Conservation (phyloP, 108 stramenopile genomes). For the Skeletonema potamos region DNA sequence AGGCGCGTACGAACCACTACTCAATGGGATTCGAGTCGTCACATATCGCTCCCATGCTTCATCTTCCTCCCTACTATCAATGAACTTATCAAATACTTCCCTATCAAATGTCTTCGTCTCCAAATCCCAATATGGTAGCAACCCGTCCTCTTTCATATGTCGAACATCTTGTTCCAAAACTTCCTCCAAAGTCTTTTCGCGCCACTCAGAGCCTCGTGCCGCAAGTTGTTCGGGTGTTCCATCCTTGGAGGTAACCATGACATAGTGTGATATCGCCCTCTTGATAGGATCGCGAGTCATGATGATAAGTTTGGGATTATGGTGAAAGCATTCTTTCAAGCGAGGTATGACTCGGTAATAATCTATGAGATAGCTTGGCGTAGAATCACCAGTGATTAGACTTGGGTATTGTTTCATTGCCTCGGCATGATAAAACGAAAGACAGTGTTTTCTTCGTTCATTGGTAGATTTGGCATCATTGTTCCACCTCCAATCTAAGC, state of each 20-base stretch:
- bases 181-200: conserved; percentile 76
- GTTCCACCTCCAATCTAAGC: conserved; percentile 96
- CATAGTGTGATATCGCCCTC: conserved; percentile 91
- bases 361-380: conserved; percentile 92
- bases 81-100: conserved; percentile 50
- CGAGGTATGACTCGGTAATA: conserved; percentile 91
- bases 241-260: conserved; percentile 87
- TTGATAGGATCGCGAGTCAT: conserved; percentile 94
- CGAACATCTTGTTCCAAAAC: conserved; percentile 80
- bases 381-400: conserved; percentile 93
- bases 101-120: conserved; percentile 54
- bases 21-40: conserved; percentile 65
- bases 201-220: conserved; percentile 79
- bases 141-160: conserved; percentile 67
- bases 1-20: conserved; percentile 88
- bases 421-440: conserved; percentile 79
- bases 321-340: conserved; percentile 61
- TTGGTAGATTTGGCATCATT: conserved; percentile 42
- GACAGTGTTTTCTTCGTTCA: conserved; percentile 54
- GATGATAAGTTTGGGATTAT: conserved; percentile 79
- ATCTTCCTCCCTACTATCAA: conserved; percentile 58
- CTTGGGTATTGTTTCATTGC: conserved; percentile 67
- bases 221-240: conserved; percentile 85
- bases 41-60: conserved; percentile 72
- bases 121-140: conserved; percentile 78